Percentiles rank a stretch among this genome's conserved stretches.
These are phyloP conservation scores for Tubosaeta brunneosetosa DNA, from an alignment of 768 basidiomycete genomes.

Conservation along the genomic window DNA sequence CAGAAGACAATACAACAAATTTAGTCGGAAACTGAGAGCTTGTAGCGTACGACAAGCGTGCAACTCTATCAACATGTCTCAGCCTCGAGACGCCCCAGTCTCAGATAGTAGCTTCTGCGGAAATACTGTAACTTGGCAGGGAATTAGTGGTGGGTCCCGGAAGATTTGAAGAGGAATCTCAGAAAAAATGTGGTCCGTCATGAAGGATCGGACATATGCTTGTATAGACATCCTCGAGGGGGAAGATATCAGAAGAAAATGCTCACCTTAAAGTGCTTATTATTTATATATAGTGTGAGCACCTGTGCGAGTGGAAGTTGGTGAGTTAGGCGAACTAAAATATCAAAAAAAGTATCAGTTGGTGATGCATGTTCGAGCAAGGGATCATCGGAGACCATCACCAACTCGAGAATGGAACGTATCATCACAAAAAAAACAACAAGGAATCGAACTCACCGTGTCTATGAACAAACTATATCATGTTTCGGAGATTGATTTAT, in stretches of 20 bases:
- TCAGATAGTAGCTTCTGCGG: not conserved
- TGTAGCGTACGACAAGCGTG: not conserved
- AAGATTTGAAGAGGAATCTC: conserved; percentile 30
- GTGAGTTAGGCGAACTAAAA: conserved; percentile 7
- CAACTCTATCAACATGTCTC: not conserved
- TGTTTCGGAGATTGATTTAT: not conserved
- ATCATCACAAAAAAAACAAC: conserved; percentile 50
- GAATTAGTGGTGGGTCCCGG: conserved; percentile 4
- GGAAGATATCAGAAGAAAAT: not conserved
- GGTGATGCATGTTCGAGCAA: conserved; percentile 74
- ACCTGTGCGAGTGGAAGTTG: not conserved
- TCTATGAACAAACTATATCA: too few relatives aligned
- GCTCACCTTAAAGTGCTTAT: conserved; percentile 4
- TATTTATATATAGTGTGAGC: not conserved
- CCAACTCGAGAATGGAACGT: conserved; percentile 69
- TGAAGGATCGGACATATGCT: conserved; percentile 70
- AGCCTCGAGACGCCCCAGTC: not conserved
- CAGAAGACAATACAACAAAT: not conserved
- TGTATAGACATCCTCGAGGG: conserved; percentile 55
- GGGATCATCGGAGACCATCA: conserved; percentile 67
- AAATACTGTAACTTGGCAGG: not conserved
- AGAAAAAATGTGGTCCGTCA: conserved; percentile 53
- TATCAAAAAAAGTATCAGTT: conserved; percentile 37
- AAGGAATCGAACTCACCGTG: conserved; percentile 31
- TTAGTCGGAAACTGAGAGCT: not conserved